Conservation (phyloP, 441 rosid species). For the Capsella rubella region DNA sequence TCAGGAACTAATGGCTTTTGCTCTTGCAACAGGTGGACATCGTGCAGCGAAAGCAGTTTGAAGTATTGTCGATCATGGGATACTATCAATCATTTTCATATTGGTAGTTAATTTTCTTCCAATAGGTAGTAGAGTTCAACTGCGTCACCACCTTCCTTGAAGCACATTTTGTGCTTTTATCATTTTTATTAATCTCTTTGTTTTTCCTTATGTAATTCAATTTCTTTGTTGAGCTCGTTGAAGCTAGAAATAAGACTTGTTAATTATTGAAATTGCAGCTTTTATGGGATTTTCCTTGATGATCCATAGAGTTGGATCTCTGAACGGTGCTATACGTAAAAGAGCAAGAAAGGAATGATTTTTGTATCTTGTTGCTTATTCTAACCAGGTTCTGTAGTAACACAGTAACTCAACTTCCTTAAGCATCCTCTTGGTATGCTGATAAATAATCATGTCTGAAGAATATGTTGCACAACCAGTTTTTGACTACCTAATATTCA, state of each 20-base stretch:
- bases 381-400: no score
- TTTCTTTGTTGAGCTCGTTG: conserved; percentile 13
- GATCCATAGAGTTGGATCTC: not conserved
- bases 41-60: conserved; percentile 29
- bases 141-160: conserved; percentile 17
- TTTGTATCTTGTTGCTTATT: not conserved
- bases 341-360: not conserved
- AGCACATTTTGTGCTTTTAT: conserved; percentile 11
- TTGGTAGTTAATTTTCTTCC: conserved; percentile 2
- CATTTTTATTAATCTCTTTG: conserved; percentile 7
- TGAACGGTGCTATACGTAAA: not conserved
- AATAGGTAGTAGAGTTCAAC: conserved; percentile 39
- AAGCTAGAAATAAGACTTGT: conserved; percentile 33
- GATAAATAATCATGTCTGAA: no score
- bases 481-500: no score
- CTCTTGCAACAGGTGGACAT: conserved; percentile 28
- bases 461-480: not conserved
- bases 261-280: no score
- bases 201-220: conserved; percentile 8
- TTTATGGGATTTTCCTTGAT: no score
- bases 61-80: conserved; percentile 20
- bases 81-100: conserved; percentile 13
- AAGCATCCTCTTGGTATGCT: no score
- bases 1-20: conserved; percentile 17
- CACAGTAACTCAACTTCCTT: no score